phyloP scores from a whole-genome alignment of 108 stramenopile species.

The Nannochloropsis oceanica region DNA sequence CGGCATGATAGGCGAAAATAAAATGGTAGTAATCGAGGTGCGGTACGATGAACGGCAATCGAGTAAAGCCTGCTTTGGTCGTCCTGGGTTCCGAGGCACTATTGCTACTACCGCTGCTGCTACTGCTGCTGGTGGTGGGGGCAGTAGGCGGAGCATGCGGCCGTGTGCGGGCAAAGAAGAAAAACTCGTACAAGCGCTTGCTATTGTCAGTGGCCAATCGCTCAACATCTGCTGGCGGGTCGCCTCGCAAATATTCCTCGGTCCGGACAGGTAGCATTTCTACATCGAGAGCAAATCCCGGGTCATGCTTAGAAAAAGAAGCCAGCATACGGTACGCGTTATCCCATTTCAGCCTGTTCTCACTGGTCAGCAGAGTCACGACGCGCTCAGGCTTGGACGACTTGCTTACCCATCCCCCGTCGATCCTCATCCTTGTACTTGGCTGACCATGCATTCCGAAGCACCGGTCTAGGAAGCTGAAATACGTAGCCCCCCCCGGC shows the following conservation, averaged over 20 bases:
- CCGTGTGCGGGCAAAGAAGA: neutral
- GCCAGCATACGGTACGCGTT: neutral
- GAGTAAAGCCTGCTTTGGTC: neutral
- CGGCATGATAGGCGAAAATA: neutral
- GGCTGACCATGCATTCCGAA: neutral
- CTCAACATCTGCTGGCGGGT: neutral
- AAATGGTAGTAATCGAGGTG: neutral
- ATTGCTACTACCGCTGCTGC: too few relatives aligned
- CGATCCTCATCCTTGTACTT: neutral
- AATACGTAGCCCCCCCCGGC: neutral
- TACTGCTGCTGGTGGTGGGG: neutral
- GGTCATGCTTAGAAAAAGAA: neutral
- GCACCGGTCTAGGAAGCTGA: neutral
- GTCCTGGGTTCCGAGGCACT: neutral
- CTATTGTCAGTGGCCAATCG: neutral
- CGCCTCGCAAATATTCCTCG: neutral
- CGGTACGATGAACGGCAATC: neutral
- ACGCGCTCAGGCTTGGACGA: neutral
- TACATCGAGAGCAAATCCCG: neutral
- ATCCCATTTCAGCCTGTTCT: neutral
- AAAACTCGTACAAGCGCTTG: neutral
- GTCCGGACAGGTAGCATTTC: neutral
- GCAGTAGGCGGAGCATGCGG: neutral
- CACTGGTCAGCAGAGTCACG: neutral
- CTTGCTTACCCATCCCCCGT: neutral